These are phyloP conservation scores for Boletus holoroseus DNA, from an alignment of 1,284 basidiomycete genomes.

Conservation along the genomic window DNA sequence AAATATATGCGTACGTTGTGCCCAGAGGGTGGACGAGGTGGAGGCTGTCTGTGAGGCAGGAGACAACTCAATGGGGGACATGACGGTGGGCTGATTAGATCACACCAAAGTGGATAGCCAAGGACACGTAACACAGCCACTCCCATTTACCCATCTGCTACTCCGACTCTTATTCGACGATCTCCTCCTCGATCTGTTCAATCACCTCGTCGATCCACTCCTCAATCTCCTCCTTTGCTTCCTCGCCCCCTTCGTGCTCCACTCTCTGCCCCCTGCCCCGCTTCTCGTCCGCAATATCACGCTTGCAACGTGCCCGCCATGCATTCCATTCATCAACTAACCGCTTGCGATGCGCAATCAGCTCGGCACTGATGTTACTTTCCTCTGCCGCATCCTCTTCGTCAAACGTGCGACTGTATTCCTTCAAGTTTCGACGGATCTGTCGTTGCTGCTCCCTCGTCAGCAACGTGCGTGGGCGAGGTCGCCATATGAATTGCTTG, in stretches of 20 bases:
- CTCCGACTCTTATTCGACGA: constrained; percentile 36
- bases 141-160: not conserved
- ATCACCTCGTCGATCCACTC: constrained; percentile 89
- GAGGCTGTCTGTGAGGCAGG: constrained; percentile 25
- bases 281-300: constrained; percentile 52
- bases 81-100: constrained; percentile 20
- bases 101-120: not conserved
- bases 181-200: constrained; percentile 83
- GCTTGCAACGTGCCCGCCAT: constrained; percentile 69
- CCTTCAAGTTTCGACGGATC: constrained; percentile 86
- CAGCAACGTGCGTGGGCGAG: constrained; percentile 84
- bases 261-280: constrained; percentile 34
- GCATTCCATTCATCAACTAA: constrained; percentile 99
- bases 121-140: constrained; percentile 19
- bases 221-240: constrained; percentile 80
- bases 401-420: constrained; percentile 90
- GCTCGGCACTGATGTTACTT: constrained; percentile 89
- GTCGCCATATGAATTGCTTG: constrained; percentile 99
- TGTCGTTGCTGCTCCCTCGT: constrained; percentile 85
- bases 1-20: constrained; percentile 37
- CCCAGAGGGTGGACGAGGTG: constrained; percentile 40
- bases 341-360: constrained; percentile 86
- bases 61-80: constrained; percentile 30
- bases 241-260: constrained; percentile 42
- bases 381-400: constrained; percentile 97